Base-by-base conservation (phyloP, 345 rosid genomes). In the Populus simonii region DNA sequence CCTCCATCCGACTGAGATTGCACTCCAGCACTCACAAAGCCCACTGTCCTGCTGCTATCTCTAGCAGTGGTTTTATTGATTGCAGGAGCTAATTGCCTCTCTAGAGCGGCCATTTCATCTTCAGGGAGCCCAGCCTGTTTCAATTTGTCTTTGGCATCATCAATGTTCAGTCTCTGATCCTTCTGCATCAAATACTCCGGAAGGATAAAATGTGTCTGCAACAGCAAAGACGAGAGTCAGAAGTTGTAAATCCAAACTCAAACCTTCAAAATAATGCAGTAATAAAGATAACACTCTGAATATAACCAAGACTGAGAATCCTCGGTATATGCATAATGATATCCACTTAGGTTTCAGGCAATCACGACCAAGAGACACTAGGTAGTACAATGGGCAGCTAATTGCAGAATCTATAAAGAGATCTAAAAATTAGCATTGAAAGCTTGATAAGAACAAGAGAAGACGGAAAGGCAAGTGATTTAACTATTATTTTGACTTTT, bases 181-280 rank as follows among this genome's bases (percentile, higher is more conserved):
- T 93, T 93, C 83, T 89, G 98, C 97, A 93, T 93, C 77, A 92
- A 81, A 80, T 92, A 90, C 86, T 96, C 99, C 0, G 98, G 97
- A 55, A 93, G 86, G 78, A 93, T 91, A 76, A 90, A 91, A 85
- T 93, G 94, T 16, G 94, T 89, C 98, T 93, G 90, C 57, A 86
- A 80, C 38, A 80, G 55, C 72, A 80, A 29, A 75, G 57, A 66
- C 23, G 41, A 79, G 76, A 76, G 65, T 66, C 25, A 29, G 6
- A 39, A 68, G 29, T 17, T 7, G 27, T 22, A 41, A 68, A n/a
- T 29, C 43, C 35, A 53, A 68, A 67, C 47, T 53, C 5, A 29
- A 66, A 47, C 33, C 20, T 61, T 47, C 7, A 75, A 29, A 68
- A 31, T 68, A 13, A 78, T 71, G 45, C 66, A 29, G 35, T 13